Evolutionary conservation across 2,329 filamentous ascomycete species (phyloP), one percentile per base, ranked within the genome.

Genomic region (Penicillium frequentans): DNA sequence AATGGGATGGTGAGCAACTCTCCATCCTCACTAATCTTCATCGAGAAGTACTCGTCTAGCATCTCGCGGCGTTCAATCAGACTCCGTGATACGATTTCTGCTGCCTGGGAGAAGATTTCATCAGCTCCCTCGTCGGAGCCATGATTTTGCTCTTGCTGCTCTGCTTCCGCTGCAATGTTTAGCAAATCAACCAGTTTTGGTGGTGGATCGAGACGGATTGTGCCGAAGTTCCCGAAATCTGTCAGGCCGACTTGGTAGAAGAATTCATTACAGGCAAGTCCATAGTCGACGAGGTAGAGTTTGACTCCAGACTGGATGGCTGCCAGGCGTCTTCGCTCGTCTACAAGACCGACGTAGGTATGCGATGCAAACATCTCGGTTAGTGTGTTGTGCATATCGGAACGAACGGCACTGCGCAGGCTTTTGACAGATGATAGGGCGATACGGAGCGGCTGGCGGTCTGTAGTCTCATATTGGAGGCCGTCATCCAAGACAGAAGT

Each of bases 181-280:
- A 99, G 81, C 6, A 98, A 74, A 55, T 90, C 85, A 5, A 81
- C 77, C 5, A 99, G 77, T 56, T 86, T 81, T 1, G 97, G 82
- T 0, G 91, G 84, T 2, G 91, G 90, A 49, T 86, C 84, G 67
- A 99, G 91, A 11, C 85, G 86, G 57, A 99, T 92, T 23, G 81
- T 75, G 3, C 95, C 95, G 68, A 96, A 97, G 71, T 99, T 99
- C 1, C 90, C 91, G 75, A 99, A 99, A 70, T 99, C 92, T 0
- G 92, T 96, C 35, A 99, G 83, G 0, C 92, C 93, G 21, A 98
- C 78, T 75, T 99, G 95, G 77, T 99, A 99, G 73, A 98, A 96
- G 73, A 93, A 96, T 67, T 98, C 93, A 60, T 87, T 90, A 72
- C 86, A 90, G 1, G 90, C 79, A 71, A 93, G 87, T 11, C 92